Percentiles rank a stretch among this genome's conserved stretches.
These are phyloP conservation scores for Acanthamoeba healyi DNA, from an alignment of 208 protist genomes.

Conservation along the genomic window DNA sequence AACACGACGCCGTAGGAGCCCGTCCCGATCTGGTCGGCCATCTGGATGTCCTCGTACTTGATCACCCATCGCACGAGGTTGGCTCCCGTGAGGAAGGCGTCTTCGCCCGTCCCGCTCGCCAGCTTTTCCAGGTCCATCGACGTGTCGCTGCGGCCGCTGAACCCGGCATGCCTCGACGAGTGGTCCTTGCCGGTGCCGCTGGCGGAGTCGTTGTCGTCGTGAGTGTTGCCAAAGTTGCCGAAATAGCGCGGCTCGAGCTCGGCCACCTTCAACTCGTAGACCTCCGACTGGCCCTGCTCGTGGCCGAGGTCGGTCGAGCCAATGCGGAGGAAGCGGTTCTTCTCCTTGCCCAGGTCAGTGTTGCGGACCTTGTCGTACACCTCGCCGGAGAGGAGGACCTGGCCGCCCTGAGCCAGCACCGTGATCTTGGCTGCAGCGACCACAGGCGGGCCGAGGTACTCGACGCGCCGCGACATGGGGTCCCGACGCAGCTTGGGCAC, in stretches of 20 bases:
- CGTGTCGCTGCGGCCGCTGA: neutral
- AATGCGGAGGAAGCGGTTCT: neutral
- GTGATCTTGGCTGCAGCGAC: neutral
- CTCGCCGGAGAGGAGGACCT: conserved; percentile 27
- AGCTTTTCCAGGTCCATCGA: conserved; percentile 22
- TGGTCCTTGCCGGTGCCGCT: conserved; percentile 12
- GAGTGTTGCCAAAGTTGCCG: neutral
- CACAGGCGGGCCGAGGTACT: conserved; percentile 34
- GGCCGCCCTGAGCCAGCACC: conserved; percentile 56
- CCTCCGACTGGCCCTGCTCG: neutral
- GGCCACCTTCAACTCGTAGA: neutral
- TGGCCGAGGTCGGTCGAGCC: neutral
- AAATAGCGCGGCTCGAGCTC: conserved; percentile 30
- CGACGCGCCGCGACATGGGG: conserved; percentile 13
- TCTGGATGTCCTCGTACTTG: conserved; percentile 42
- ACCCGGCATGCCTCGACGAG: neutral
- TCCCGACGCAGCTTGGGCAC: neutral
- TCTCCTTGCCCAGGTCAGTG: conserved; percentile 6
- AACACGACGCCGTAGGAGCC: conserved; percentile 60
- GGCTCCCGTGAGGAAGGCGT: conserved; percentile 15
- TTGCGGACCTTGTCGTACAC: neutral
- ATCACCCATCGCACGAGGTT: conserved; percentile 21
- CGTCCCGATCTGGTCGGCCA: conserved; percentile 47
- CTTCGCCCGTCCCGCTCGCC: neutral
- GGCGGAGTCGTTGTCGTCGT: neutral